phyloP scores from a whole-genome alignment of 768 basidiomycete species.

The Suillus occidentalis region DNA sequence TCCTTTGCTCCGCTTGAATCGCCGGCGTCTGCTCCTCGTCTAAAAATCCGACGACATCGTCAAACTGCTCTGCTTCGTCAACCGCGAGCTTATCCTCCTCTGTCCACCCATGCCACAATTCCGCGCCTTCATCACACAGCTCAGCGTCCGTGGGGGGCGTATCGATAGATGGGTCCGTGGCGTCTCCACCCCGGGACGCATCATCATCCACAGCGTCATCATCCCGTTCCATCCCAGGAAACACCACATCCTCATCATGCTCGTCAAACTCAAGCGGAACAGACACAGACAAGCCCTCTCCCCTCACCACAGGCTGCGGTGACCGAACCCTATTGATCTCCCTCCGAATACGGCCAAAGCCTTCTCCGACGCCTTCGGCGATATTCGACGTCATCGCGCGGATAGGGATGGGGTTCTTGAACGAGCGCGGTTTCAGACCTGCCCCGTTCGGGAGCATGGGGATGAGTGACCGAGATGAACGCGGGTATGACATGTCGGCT shows the following conservation, averaged over 20 bases:
- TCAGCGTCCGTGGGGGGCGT: conserved; percentile 37
- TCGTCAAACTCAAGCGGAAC: conserved; percentile 61
- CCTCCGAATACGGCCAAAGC: conserved; percentile 57
- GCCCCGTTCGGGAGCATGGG: conserved; percentile 83
- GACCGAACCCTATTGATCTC: conserved; percentile 55
- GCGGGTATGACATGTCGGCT: conserved; percentile 55
- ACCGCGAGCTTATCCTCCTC: conserved; percentile 32
- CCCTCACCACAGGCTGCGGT: conserved; percentile 31
- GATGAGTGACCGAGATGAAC: conserved; percentile 43
- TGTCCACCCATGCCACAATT: conserved; percentile 21
- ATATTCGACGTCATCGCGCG: conserved; percentile 50
- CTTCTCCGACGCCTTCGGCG: conserved; percentile 57
- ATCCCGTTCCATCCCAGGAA: conserved; percentile 20
- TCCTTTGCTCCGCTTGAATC: conserved; percentile 15
- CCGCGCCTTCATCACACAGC: conserved; percentile 16
- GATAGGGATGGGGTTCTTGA: conserved; percentile 55
- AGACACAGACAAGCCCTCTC: conserved; percentile 23
- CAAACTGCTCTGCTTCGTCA: conserved; percentile 33
- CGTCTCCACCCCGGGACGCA: conserved; percentile 27
- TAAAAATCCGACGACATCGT: conserved; percentile 33
- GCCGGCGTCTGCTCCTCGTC: conserved; percentile 32
- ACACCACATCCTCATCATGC: conserved; percentile 62
- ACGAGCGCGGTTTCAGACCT: conserved; percentile 38
- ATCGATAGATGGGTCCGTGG: conserved; percentile 33
- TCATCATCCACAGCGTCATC: conserved; percentile 22